phyloP scores from a whole-genome alignment of 2,329 filamentous ascomycete genomes.

The Chaetoscypha palmicola region DNA sequence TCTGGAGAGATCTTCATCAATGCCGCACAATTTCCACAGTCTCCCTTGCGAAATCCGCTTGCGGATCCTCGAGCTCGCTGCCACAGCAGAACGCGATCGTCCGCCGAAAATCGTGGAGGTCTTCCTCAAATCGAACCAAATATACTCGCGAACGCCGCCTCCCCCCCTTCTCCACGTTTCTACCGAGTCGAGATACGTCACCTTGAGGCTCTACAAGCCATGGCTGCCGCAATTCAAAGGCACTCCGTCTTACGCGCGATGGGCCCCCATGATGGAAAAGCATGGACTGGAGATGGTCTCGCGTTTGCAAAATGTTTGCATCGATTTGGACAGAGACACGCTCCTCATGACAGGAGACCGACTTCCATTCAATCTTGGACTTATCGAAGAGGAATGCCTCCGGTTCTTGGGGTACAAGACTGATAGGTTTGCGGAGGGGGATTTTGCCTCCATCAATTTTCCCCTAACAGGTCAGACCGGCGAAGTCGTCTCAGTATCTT shows the following conservation, averaged over 20 bases:
- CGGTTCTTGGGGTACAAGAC: no score
- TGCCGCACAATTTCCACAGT: no score
- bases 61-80: slow-evolving; percentile 13
- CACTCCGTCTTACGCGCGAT: slow-evolving; percentile 1
- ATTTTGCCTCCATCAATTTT: no score
- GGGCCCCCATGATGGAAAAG: not conserved
- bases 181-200: slow-evolving; percentile 11
- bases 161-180: slow-evolving; percentile 15
- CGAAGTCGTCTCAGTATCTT: no score
- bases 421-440: no score
- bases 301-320: slow-evolving; percentile 8
- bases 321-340: slow-evolving; percentile 7
- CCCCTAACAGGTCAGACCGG: no score
- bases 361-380: no score
- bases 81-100: not conserved
- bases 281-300: not conserved
- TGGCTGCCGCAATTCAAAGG: slow-evolving; percentile 13
- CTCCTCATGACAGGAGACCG: slow-evolving; percentile 3
- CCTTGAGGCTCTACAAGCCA: slow-evolving; percentile 13
- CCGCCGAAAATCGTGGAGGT: slow-evolving; percentile 11
- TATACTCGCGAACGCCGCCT: slow-evolving; percentile 11
- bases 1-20: no score
- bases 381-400: no score
- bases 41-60: slow-evolving; percentile 17
- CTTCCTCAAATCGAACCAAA: slow-evolving; percentile 7